These are phyloP conservation scores for Colletotrichum agaves DNA, from an alignment of 2,329 filamentous ascomycete genomes.

Conservation along the genomic window DNA sequence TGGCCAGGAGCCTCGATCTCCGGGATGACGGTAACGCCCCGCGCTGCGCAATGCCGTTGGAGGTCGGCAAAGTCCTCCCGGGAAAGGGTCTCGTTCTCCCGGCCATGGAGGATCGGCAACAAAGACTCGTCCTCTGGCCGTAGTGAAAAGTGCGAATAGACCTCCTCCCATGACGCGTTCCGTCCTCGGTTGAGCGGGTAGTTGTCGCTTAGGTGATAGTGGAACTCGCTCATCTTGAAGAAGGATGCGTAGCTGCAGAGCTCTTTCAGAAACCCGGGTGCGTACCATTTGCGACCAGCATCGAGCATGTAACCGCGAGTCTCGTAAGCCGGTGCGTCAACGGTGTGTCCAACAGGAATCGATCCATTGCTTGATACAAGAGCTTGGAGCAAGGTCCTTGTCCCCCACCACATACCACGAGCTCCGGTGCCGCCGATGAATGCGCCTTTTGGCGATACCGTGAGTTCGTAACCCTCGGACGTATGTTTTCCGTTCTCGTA, in stretches of 20 bases:
- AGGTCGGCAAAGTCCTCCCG: constrained; percentile 57
- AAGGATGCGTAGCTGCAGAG: constrained; percentile 57
- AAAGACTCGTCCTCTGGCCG: constrained; percentile 44
- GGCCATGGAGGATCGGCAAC: constrained; percentile 39
- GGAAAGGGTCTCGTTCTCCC: constrained; percentile 41
- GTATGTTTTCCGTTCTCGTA: constrained; percentile 59
- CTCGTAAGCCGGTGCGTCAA: constrained; percentile 55
- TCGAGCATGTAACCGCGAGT: constrained; percentile 56
- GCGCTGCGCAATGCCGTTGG: constrained; percentile 58
- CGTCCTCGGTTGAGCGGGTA: constrained; percentile 57
- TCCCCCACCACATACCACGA: constrained; percentile 59
- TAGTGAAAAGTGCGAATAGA: constrained; percentile 58
- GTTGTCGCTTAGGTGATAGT: constrained; percentile 61
- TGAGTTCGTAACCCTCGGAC: constrained; percentile 62
- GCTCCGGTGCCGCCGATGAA: constrained; percentile 54
- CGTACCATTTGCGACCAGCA: constrained; percentile 42
- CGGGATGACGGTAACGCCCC: constrained; percentile 64
- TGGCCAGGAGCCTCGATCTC: constrained; percentile 67
- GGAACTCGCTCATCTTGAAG: constrained; percentile 61
- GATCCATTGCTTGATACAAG: constrained; percentile 45
- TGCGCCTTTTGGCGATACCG: constrained; percentile 47
- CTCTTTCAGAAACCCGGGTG: constrained; percentile 50
- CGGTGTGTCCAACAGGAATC: constrained; percentile 43
- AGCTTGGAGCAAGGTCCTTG: constrained; percentile 56
- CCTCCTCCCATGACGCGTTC: constrained; percentile 56